Conservation (phyloP, 2,329 filamentous ascomycete genomes). For the Xylariaceae sp. region DNA sequence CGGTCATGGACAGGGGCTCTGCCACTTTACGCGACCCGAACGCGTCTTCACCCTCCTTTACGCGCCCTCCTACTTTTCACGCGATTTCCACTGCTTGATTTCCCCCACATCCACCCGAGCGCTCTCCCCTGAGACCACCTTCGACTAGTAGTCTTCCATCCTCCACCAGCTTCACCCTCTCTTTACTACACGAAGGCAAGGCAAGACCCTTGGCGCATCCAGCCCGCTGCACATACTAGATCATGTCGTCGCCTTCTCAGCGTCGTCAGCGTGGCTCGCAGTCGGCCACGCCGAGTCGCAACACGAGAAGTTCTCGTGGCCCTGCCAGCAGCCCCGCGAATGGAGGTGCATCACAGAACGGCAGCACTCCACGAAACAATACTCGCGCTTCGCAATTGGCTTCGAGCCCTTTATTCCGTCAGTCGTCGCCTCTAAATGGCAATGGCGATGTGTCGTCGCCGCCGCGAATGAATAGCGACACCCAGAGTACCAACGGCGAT, state of each 20-base stretch:
- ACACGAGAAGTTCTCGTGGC: conserved; percentile 45
- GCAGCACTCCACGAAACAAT: conserved; percentile 38
- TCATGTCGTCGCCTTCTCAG: conserved; percentile 56
- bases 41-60: conserved; percentile 15
- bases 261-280: conserved; percentile 45
- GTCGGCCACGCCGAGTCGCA: conserved; percentile 46
- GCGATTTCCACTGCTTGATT: conserved; percentile 10
- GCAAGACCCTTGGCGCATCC: too few relatives aligned
- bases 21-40: conserved; percentile 25
- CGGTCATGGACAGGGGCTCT: neutral
- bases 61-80: conserved; percentile 19
- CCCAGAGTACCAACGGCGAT: conserved; percentile 51
- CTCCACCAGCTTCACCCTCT: too few relatives aligned
- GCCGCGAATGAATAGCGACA: conserved; percentile 49
- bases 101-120: conserved; percentile 2
- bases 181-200: too few relatives aligned
- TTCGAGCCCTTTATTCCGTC: conserved; percentile 78
- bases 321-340: conserved; percentile 40
- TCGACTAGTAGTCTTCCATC: too few relatives aligned
- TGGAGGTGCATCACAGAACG: conserved; percentile 19
- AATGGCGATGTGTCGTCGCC: conserved; percentile 42
- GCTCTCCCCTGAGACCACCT: too few relatives aligned
- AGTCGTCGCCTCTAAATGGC: conserved; percentile 35
- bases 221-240: too few relatives aligned
- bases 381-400: conserved; percentile 45